Evolutionary conservation across 768 basidiomycete species (phyloP), one percentile per base, ranked within the genome.

Genomic region (Phlebiopsis flavidoalba): DNA sequence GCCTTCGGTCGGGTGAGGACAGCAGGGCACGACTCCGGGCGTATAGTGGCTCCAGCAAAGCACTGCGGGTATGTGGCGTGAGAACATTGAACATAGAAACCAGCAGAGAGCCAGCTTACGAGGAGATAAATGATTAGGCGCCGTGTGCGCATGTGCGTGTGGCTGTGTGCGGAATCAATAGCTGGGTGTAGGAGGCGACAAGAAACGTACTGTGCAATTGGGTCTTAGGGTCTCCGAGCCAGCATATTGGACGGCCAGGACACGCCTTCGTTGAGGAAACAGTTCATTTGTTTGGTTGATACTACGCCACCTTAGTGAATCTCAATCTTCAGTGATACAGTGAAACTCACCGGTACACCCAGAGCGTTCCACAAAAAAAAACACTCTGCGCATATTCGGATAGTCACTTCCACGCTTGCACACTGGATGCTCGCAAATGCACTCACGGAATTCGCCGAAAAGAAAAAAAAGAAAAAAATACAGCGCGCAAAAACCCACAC

Each of bases 291-390:
- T 63, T 64, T 64, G n/a, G 58, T 64, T n/a, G n/a, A n/a, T n/a
- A n/a, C 60, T 61, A 48, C 33, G 31, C 31, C 46, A 60, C 60
- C 43, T 55, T 31, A 12, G 56, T 49, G 77, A 84, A n/a, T 80
- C 79, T 61, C 50, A n/a, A n/a, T 60, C 36, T 51, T 45, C 47
- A 59, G 17, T 60, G 57, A 65, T 60, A 33, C 26, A 6, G 61
- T 60, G 33, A 60, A 61, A 50, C 57, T 1, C 24, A 57, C 60
- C 3, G 90, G 89, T 4, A 92, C 90, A 15, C 89, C 90, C 22
- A 91, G 73, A 0, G 89, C 88, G 66, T 89, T 88, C 90, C 90
- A 92, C 63, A 84, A 87, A 70, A 84, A 84, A 87, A 70, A 84
- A 87, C 24, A 76, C 66, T 6, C 26, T 31, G 21, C 79, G 80